A percentile compares a stretch with the other conserved stretches of the same genome.
phyloP scores from a whole-genome alignment of 441 rosid species.

The Erodium moschatum region DNA sequence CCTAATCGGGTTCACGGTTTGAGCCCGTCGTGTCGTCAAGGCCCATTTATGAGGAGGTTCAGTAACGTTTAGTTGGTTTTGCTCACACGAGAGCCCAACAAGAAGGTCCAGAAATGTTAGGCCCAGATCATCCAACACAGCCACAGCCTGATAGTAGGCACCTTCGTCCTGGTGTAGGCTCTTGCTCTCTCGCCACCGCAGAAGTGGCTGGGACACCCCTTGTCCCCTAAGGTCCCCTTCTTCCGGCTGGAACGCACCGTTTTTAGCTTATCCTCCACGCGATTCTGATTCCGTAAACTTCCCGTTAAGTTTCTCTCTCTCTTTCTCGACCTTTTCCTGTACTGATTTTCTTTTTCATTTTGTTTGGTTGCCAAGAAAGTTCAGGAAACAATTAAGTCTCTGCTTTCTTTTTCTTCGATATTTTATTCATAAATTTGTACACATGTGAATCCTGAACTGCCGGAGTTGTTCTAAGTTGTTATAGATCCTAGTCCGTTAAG shows the following conservation, averaged over 20 bases:
- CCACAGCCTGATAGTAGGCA: not conserved
- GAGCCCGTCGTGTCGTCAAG: too few species aligned
- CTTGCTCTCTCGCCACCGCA: not conserved
- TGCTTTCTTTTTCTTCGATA: not conserved
- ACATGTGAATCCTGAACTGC: not conserved
- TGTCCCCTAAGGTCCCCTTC: not conserved
- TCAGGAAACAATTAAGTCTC: not conserved
- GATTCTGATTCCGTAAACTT: not conserved
- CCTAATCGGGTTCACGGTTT: too few species aligned
- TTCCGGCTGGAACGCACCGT: not conserved
- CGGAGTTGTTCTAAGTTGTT: not conserved
- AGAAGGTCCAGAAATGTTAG: not conserved
- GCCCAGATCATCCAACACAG: not conserved
- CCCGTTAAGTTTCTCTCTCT: not conserved
- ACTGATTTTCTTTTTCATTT: not conserved
- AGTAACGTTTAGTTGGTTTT: too few species aligned
- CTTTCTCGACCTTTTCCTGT: not conserved
- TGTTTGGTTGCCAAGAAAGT: not conserved
- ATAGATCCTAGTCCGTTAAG: not conserved
- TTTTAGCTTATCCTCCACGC: not conserved
- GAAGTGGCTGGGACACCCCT: not conserved
- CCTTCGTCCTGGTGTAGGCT: constrained; percentile 2
- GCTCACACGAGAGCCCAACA: not conserved
- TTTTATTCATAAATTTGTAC: not conserved
- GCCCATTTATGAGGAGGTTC: too few species aligned